Base-by-base conservation (phyloP, 108 stramenopile genomes). In the Nitzschia sp. region DNA sequence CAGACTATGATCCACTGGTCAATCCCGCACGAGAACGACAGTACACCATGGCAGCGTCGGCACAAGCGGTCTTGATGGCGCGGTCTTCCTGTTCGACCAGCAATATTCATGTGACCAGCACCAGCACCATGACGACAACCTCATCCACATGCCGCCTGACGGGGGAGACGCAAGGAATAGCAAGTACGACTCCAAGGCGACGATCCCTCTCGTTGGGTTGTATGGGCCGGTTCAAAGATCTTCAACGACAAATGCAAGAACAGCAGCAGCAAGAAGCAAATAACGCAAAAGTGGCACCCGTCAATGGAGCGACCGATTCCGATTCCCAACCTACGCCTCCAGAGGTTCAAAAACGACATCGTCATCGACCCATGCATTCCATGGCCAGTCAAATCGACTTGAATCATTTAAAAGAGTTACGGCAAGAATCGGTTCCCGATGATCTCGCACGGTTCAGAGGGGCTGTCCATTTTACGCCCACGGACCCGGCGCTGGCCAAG, bases 351-450 rank as follows among this genome's bases (percentile, higher is more conserved):
- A 18, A 42, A 46, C 31, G 21, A 23, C 49, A 51, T 29, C 29
- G 31, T 49, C 13, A 23, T n/a, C 59, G 24, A 9, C 46, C 70
- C 58, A 59, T 57, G 61, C 54, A 47, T 35, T 67, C 66, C 54
- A 28, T 51, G 23, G 35, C 27, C 24, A 67, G 45, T 8, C 70
- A 85, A 30, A 59, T 68, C 27, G 84, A 89, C 66, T 74, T 89
- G 38, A 27, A 70, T 31, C 63, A 58, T 24, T 63, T 86, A 46
- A 53, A 72, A 62, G 57, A 62, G 32, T 29, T 83, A 35, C 74
- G 84, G 30, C 82, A 84, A 68, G 82, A 87, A 71, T 84, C 83
- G 31, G 70, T 84, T 31, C 86, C 88, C 23, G 87, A 84, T 63
- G 75, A 86, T 34, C 59, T 89, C 45, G 55, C 65, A 59, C 76